Percentiles rank a stretch among this genome's conserved stretches.
phyloP scores from a whole-genome alignment of 2,329 filamentous ascomycete genomes.

The Rhynchosporium graminicola region DNA sequence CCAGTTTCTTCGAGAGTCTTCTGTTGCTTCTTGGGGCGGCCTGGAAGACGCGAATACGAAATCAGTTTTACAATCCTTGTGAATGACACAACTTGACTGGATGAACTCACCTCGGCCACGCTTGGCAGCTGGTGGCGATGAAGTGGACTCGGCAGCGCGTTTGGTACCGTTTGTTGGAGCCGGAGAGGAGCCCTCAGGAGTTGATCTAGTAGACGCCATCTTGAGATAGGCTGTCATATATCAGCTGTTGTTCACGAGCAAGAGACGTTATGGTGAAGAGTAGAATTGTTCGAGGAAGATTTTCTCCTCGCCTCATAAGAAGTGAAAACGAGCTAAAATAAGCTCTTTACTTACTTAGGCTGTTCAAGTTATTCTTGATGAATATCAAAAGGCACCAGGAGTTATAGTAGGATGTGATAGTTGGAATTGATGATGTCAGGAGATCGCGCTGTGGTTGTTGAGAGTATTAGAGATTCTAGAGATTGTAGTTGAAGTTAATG shows the following conservation, averaged over 20 bases:
- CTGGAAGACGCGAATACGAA: too few relatives aligned
- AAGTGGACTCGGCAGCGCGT: conserved; percentile 1
- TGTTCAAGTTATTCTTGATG: background rate
- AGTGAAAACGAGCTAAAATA: background rate
- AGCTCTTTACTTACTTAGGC: background rate
- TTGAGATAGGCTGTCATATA: background rate
- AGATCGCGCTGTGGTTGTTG: background rate
- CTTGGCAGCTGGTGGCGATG: conserved; percentile 11
- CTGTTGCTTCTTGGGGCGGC: conserved; percentile 13
- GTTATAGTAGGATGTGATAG: background rate
- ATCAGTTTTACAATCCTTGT: too few relatives aligned
- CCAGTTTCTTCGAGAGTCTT: conserved; percentile 16
- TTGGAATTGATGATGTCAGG: background rate
- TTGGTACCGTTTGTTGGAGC: background rate
- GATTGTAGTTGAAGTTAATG: background rate
- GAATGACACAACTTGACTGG: too few relatives aligned
- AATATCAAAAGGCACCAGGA: background rate
- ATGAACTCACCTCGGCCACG: conserved; percentile 18
- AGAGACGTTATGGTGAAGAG: background rate
- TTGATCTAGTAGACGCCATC: conserved; percentile 8
- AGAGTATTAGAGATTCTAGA: background rate
- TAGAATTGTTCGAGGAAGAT: too few relatives aligned
- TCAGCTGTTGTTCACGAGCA: background rate
- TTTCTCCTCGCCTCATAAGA: background rate
- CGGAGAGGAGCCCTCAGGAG: background rate